phyloP scores from a whole-genome alignment of 441 rosid genomes.

The Euphorbia celastroides region DNA sequence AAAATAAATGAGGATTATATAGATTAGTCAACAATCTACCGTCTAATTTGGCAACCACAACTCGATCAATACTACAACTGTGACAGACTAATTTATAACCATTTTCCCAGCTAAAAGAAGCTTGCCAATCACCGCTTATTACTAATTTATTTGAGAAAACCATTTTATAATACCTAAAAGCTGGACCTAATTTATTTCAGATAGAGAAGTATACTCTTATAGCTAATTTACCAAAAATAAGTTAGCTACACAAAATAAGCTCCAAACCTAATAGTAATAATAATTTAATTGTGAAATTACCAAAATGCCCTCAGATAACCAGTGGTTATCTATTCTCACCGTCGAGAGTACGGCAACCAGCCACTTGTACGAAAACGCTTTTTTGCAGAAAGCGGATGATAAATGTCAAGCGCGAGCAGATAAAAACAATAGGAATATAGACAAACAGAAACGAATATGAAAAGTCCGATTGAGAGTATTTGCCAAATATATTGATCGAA shows the following conservation, averaged over 20 bases:
- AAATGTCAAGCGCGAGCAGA: neutral
- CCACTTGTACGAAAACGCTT: slow-evolving; percentile 1
- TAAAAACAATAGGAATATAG: neutral
- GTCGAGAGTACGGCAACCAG: neutral
- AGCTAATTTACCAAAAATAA: no score
- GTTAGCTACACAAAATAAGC: no score
- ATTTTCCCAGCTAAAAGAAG: no score
- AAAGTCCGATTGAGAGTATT: neutral
- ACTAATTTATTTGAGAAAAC: no score
- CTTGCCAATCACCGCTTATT: no score
- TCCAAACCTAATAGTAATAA: neutral
- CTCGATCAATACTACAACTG: neutral
- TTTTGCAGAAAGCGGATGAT: no score
- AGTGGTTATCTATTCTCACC: neutral
- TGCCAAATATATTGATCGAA: neutral
- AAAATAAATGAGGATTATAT: neutral
- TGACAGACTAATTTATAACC: neutral
- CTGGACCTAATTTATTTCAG: no score
- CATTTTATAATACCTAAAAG: no score
- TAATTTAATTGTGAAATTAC: neutral
- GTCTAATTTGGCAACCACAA: no score
- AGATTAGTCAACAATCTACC: neutral
- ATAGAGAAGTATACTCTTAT: no score
- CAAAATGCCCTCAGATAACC: neutral
- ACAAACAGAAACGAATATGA: neutral